Evolutionary conservation across 306 rosid genomes (phyloP), one percentile per base, ranked within the genome.

Genomic region (Cicer pinnatifidum): DNA sequence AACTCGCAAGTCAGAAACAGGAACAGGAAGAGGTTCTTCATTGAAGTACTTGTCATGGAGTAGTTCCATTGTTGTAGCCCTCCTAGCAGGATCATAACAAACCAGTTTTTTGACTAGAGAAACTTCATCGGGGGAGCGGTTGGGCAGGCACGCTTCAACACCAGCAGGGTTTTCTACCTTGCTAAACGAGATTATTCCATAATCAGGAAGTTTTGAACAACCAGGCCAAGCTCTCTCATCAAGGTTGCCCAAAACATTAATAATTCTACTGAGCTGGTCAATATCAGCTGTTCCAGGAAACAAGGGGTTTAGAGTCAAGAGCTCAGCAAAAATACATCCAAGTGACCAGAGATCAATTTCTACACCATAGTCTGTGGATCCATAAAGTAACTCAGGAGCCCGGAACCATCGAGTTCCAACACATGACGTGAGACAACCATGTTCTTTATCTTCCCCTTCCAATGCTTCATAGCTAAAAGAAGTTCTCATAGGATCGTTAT

Each of bases 361-460:
- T 54, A 88, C 75, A 75, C 97, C 90, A 33, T 95, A 95, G 73
- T 82, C 76, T 3, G 75, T 79, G 51, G 96, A 88, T 47, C 99
- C 97, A 10, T 87, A 95, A 75, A 95, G 97, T 62, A 95, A 81
- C 81, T 95, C 99, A 5, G 99, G 99, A 35, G 97, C 91, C 80
- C 97, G 84, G 72, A 86, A 95, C 99, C 99, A 95, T 17, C 99
- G 96, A 72, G 97, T 95, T 57, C 99, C 99, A 2, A 95, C 96
- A 16, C 97, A 95, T 5, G 99, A 88, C 5, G 97, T 95, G 68
- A 95, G 82, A 75, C 83, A 56, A 50, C 88, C 93, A 11, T 56
- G 80, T 68, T 80, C 82, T 48, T 78, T 69, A 67, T 75, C 92
- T 37, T 75, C 88, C 50, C 54, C 88, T 64, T 76, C 96, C 69